phyloP scores from a whole-genome alignment of 2,329 filamentous ascomycete species.

The Cercospora sp. region DNA sequence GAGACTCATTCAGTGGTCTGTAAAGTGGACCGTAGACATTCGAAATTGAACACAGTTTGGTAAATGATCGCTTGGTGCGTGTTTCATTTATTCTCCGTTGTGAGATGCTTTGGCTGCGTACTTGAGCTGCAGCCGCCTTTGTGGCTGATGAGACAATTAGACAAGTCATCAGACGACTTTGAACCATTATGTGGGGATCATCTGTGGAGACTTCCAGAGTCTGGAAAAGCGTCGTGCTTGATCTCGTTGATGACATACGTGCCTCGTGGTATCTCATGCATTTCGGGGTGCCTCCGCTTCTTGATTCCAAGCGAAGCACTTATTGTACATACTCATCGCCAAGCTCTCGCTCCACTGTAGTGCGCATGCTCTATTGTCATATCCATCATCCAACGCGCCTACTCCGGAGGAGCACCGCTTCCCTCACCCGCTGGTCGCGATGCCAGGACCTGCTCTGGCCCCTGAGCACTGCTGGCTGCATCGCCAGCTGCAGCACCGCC shows the following conservation, averaged over 20 bases:
- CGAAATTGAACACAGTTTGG: not conserved
- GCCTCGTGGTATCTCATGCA: conserved; percentile 7
- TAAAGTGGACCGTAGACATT: not conserved
- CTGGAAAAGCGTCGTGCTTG: not conserved
- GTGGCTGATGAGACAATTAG: not conserved
- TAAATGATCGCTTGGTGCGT: not conserved
- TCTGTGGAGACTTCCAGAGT: not conserved
- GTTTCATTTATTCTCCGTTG: not conserved
- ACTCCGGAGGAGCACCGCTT: conserved; percentile 26
- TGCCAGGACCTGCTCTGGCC: conserved; percentile 39
- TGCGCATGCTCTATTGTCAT: not conserved
- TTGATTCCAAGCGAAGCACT: not conserved
- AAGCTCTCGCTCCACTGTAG: not conserved
- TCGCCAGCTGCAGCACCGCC: conserved; percentile 30
- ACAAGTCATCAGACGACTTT: not conserved
- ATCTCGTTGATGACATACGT: not conserved
- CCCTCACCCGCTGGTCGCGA: conserved; percentile 40
- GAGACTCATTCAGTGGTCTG: not conserved
- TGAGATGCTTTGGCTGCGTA: not conserved
- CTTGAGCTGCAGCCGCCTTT: too few relatives aligned
- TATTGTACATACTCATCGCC: conserved; percentile 9
- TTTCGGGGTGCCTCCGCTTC: not conserved
- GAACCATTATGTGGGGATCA: not conserved
- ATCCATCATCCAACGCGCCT: not conserved
- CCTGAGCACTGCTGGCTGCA: conserved; percentile 30